Conservation (phyloP, 2,329 filamentous ascomycete species). For the Emericellopsis cladophorae region DNA sequence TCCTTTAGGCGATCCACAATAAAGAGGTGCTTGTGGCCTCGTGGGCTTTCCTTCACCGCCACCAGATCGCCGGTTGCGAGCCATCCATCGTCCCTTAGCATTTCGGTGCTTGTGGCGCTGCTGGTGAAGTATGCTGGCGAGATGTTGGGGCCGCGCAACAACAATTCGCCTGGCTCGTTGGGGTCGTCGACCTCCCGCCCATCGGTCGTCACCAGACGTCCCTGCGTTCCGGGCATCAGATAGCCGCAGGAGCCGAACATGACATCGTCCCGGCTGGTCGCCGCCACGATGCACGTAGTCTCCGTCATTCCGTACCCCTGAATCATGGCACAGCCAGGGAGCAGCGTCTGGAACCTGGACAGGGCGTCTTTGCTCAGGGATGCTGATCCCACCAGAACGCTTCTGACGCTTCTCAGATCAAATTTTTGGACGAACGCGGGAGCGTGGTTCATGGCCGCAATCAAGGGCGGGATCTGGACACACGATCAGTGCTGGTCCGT, state of each 20-base stretch:
- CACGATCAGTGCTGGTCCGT: too few species aligned
- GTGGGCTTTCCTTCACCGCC: constrained; percentile 54
- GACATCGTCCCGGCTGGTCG: constrained; percentile 1
- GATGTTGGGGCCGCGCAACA: constrained; percentile 58
- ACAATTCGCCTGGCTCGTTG: constrained; percentile 43
- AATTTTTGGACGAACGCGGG: too few species aligned
- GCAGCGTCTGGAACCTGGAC: not conserved
- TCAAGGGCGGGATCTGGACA: too few species aligned
- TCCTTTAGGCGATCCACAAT: constrained; percentile 74
- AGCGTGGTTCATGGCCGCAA: too few species aligned
- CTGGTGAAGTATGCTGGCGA: constrained; percentile 64
- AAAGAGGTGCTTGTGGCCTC: constrained; percentile 47
- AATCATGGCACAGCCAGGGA: constrained; percentile 1
- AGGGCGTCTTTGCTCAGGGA: constrained; percentile 1
- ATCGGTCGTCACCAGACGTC: constrained; percentile 18
- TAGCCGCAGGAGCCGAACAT: constrained; percentile 3
- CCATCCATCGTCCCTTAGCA: constrained; percentile 30
- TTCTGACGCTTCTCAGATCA: not conserved
- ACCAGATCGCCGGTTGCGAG: constrained; percentile 61
- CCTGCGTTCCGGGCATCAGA: constrained; percentile 1
- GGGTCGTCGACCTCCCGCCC: constrained; percentile 20
- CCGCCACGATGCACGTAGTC: constrained; percentile 1
- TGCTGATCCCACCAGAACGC: constrained; percentile 3
- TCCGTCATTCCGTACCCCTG: constrained; percentile 4
- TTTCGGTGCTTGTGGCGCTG: constrained; percentile 32